phyloP scores from a whole-genome alignment of 805 yeast genomes.

The Blastobotrys muscicola region DNA sequence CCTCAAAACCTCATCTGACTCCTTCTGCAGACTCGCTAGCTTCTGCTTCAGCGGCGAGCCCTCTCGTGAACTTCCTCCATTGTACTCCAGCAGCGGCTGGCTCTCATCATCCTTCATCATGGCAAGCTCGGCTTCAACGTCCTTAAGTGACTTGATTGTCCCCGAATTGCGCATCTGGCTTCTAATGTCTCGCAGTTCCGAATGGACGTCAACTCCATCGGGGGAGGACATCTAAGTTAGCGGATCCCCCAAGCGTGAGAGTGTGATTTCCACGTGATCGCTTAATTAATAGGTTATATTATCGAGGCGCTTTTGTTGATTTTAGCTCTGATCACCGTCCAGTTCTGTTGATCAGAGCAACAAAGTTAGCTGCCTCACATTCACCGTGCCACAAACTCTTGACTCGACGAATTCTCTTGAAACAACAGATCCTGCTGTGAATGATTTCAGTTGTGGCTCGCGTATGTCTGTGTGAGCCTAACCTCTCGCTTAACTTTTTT shows the following conservation, averaged over 20 bases:
- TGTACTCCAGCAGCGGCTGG: neutral
- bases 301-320: too few species aligned
- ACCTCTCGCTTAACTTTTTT: too few species aligned
- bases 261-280: neutral
- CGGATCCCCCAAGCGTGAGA: neutral
- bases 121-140: conserved; percentile 5
- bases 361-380: too few species aligned
- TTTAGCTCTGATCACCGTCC: too few species aligned
- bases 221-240: neutral
- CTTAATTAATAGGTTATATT: too few species aligned
- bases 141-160: conserved; percentile 2
- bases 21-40: conserved; percentile 5
- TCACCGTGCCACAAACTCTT: too few species aligned
- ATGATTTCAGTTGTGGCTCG: too few species aligned
- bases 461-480: too few species aligned
- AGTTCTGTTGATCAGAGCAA: too few species aligned
- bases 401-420: too few species aligned
- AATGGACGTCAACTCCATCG: conserved; percentile 1
- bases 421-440: too few species aligned
- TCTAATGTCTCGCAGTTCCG: conserved; percentile 1
- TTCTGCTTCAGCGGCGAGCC: neutral
- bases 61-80: neutral
- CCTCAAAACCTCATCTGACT: conserved; percentile 7
- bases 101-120: neutral
- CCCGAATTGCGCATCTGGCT: conserved; percentile 5